Base-by-base conservation (phyloP, 805 yeast species). In the Candida nitratophila region DNA sequence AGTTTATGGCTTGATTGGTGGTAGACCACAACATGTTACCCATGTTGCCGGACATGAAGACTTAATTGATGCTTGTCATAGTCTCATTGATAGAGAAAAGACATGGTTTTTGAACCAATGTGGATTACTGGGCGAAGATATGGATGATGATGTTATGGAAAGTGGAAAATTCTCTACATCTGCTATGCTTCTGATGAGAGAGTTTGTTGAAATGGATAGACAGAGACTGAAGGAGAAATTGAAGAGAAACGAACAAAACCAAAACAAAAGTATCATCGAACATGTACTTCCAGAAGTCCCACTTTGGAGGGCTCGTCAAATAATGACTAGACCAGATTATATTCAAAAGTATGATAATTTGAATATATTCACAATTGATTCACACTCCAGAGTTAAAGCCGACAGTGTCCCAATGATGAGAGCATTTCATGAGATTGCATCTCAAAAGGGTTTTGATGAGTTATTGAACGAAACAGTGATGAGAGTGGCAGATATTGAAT, bases 61-160 rank as follows among this genome's bases (percentile, higher is more conserved):
- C 52, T 67, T 80, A 53, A 53, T 81, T 29, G 61, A 63, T 30
- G 88, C 88, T 0, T 79, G 86, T 49, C 84, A 84, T 52, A 73
- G 70, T 47, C 69, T 86, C 30, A 84, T 86, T 45, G 93, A 86
- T 57, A 68, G 83, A 9, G 95, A 86, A 52, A 84, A 83, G 57
- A 84, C 89, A 0, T 86, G 95, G 95, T 83, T 86, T 50, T 68
- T 86, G 50, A 86, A 84, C 56, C 87, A 86, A 53, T 86, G 95
- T 61, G 93, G 88, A 0, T 64, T 86, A 14, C 61, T 86, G 10
- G 95, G 95, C 2, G 72, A 70, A 50, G 78, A 71, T 17, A 85
- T 86, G 95, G 95, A 86, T 56, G 95, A 86, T 55, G 95, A 86
- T 63, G 95, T 86, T 7, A 83, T 85, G 85, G 90, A 83, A 49